Conservation (phyloP, 768 basidiomycete species). For the Mycena indigotica region DNA sequence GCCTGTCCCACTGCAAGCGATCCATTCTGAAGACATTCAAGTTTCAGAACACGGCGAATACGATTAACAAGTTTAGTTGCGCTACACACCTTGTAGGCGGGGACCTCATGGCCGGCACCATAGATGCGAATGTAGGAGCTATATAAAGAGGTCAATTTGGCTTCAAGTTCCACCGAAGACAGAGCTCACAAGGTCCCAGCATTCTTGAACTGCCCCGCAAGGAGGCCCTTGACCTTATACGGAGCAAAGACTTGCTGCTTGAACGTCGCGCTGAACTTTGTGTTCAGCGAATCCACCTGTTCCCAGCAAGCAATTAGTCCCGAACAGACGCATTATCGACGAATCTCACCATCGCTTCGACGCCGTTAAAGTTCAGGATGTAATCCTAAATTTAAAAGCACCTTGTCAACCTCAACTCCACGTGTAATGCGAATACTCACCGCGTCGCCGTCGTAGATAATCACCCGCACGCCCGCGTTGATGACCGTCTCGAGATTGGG, state of each 20-base stretch:
- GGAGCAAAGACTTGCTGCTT: slow-evolving; percentile 35
- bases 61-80: not conserved
- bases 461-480: slow-evolving; percentile 42
- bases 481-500: slow-evolving; percentile 40
- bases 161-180: not conserved
- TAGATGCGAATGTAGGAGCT: slow-evolving; percentile 44
- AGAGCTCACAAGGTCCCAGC: slow-evolving; percentile 40
- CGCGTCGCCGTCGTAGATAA: slow-evolving; percentile 47
- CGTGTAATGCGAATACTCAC: slow-evolving; percentile 7
- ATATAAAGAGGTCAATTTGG: not conserved
- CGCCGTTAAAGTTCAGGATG: slow-evolving; percentile 44
- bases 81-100: slow-evolving; percentile 27
- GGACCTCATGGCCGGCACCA: slow-evolving; percentile 32
- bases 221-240: slow-evolving; percentile 40
- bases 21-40: slow-evolving; percentile 7
- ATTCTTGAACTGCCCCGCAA: slow-evolving; percentile 45
- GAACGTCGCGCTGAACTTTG: slow-evolving; percentile 34
- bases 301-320: not conserved
- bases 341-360: slow-evolving; percentile 43
- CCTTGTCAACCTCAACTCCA: not conserved
- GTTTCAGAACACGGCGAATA: not conserved
- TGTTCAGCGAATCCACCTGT: slow-evolving; percentile 29
- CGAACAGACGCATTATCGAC: not conserved
- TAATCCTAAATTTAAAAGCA: slow-evolving; percentile 29
- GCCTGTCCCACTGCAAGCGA: slow-evolving; percentile 26